phyloP scores from a whole-genome alignment of 2,329 filamentous ascomycete genomes.

The Penicillium sp. region DNA sequence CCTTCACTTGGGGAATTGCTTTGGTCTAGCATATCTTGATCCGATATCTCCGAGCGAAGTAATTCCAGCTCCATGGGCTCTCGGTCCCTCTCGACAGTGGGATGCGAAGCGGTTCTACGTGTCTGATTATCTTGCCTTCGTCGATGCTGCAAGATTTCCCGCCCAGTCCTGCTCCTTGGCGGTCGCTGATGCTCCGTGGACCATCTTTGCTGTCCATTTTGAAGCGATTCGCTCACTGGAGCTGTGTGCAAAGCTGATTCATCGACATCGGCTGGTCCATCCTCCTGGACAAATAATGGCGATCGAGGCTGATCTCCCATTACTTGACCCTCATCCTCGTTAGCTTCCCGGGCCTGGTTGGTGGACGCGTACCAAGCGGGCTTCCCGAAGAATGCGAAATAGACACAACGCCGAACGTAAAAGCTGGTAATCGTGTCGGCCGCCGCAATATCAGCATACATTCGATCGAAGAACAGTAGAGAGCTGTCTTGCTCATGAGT shows the following conservation, averaged over 20 bases:
- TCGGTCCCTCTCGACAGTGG: conserved; percentile 6
- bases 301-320: neutral
- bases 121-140: too few species aligned
- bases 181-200: neutral
- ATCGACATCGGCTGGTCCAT: neutral
- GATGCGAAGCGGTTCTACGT: too few species aligned
- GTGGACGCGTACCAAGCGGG: neutral
- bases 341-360: neutral
- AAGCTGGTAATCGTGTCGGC: conserved; percentile 17
- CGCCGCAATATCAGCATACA: conserved; percentile 10
- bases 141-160: neutral
- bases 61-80: conserved; percentile 13
- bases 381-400: conserved; percentile 25
- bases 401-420: conserved; percentile 24
- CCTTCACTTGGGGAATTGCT: conserved; percentile 5
- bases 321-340: neutral
- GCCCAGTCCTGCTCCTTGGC: conserved; percentile 4
- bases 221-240: neutral
- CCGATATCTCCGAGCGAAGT: conserved; percentile 1
- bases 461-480: conserved; percentile 20
- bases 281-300: neutral
- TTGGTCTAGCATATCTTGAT: conserved; percentile 11
- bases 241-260: neutral
- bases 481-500: conserved; percentile 16
- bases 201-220: neutral